Evolutionary conservation across 768 basidiomycete species (phyloP), one percentile per base, ranked within the genome.

Genomic region (Boletus eberwhitei): DNA sequence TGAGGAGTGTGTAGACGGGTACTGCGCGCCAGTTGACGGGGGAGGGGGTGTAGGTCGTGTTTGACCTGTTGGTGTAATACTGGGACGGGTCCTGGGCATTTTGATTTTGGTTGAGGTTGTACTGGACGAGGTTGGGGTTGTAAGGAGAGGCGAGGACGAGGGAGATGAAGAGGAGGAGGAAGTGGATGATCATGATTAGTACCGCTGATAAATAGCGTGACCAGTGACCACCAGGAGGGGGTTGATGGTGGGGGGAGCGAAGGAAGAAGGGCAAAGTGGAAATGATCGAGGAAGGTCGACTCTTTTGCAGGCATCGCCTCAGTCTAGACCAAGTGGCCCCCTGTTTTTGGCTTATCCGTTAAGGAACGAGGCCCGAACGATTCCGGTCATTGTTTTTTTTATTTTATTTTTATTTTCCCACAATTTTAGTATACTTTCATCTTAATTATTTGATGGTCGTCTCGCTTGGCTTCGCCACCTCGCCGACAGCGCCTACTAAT

Each of bases 1-100:
- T 71, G 48, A 96, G 85, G 63, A 93, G 64, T 40, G 87, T 90
- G 67, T 93, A 93, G 48, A 84, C 78, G 2, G 91, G 90, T 12
- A 92, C 72, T 7, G 81, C 74, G 19, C 94, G 84, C 94, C 94
- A 97, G 71, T 97, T 97, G 14, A 59, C 43, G 0, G 94, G 94
- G 0, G 92, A 94, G 0, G 81, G 78, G 0, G 83, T 88, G 71
- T 95, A 94, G 9, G 79, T 84, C 1, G 73, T 74, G 61, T 84
- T 88, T 2, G 78, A 71, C 38, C 88, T 81, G 50, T 75, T 74
- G 3, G 88, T 71, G 49, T 73, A 67, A 66, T 94, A 94, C 34
- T 93, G 78, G 17, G 84, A 67, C 5, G 85, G 82, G 50, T 78
- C 76, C 51, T 80, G 74, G 13, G 91, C 88, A 69, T 84, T 76